Percentiles rank a stretch among this genome's conserved stretches.
Evolutionary conservation across 2,329 filamentous ascomycete species (phyloP).

Genomic region (Xenosphaeropsis pyriputrescens): DNA sequence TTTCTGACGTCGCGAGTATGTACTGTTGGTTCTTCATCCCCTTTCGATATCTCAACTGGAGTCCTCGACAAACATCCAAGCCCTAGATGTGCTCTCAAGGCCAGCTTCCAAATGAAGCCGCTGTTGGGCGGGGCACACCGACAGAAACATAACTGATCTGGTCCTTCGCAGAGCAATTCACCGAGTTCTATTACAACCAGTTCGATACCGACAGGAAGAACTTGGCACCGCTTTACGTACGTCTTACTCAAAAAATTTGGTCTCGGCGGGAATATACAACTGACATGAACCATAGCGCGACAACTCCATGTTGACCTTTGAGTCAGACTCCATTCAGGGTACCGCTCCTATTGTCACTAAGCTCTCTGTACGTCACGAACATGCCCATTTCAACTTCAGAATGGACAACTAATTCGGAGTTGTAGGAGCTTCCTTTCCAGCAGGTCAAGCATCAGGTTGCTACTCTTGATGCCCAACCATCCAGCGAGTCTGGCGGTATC

Average conservation of each 20-base stretch:
- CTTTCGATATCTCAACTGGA: too few relatives aligned
- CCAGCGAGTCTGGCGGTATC: constrained; percentile 50
- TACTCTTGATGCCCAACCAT: constrained; percentile 75
- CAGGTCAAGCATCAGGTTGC: constrained; percentile 66
- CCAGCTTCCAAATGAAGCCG: not conserved
- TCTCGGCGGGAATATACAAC: not conserved
- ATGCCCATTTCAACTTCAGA: too few relatives aligned
- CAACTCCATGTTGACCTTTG: constrained; percentile 87
- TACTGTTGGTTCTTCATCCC: constrained; percentile 2
- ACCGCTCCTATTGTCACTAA: constrained; percentile 58
- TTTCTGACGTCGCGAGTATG: constrained; percentile 25
- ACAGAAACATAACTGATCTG: constrained; percentile 7
- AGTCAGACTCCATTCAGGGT: constrained; percentile 55
- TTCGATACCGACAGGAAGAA: constrained; percentile 60
- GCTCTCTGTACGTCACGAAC: constrained; percentile 45
- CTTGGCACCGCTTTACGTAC: constrained; percentile 68
- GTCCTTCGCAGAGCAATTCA: constrained; percentile 58
- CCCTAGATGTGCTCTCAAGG: not conserved
- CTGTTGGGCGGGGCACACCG: too few relatives aligned
- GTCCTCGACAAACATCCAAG: not conserved
- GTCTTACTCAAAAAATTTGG: constrained; percentile 16
- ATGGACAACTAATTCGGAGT: constrained; percentile 2
- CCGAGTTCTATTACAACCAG: constrained; percentile 77
- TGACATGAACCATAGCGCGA: constrained; percentile 40
- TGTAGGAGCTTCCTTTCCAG: constrained; percentile 62